phyloP scores from a whole-genome alignment of 2,329 filamentous ascomycete species.

The Claviceps digitariae region DNA sequence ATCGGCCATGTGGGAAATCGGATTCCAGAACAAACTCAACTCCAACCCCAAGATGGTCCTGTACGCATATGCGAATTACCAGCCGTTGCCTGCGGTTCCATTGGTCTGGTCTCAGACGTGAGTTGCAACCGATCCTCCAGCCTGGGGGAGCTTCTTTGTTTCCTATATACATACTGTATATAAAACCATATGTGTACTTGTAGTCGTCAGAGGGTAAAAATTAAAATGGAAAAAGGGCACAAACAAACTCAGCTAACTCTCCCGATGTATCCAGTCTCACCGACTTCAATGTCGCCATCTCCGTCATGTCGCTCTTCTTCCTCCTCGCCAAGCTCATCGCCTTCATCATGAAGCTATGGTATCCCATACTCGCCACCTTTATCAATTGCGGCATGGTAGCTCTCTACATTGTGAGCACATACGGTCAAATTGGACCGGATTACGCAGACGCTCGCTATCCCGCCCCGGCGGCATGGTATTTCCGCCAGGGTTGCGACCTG shows the following conservation, averaged over 20 bases:
- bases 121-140: conserved; percentile 20
- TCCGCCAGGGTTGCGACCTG: conserved; percentile 53
- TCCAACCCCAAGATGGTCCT: conserved; percentile 56
- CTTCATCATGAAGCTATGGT: conserved; percentile 59
- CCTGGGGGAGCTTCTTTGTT: too few species aligned
- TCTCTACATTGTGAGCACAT: conserved; percentile 52
- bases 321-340: conserved; percentile 56
- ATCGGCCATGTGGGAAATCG: conserved; percentile 59
- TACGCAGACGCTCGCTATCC: conserved; percentile 50
- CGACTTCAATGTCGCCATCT: conserved; percentile 63
- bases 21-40: conserved; percentile 58
- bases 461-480: conserved; percentile 59
- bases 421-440: conserved; percentile 62
- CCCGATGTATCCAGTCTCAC: conserved; percentile 42
- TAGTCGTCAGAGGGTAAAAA: too few species aligned
- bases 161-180: too few species aligned
- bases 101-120: conserved; percentile 63
- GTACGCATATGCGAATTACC: conserved; percentile 62
- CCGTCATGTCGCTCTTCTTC: conserved; percentile 63
- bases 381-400: conserved; percentile 43
- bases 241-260: background rate
- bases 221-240: too few species aligned
- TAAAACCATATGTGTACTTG: too few species aligned
- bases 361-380: conserved; percentile 48
- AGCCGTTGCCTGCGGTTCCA: conserved; percentile 45